phyloP scores from a whole-genome alignment of 202 grass and related monocot genomes.

The Saccharum hybrid region DNA sequence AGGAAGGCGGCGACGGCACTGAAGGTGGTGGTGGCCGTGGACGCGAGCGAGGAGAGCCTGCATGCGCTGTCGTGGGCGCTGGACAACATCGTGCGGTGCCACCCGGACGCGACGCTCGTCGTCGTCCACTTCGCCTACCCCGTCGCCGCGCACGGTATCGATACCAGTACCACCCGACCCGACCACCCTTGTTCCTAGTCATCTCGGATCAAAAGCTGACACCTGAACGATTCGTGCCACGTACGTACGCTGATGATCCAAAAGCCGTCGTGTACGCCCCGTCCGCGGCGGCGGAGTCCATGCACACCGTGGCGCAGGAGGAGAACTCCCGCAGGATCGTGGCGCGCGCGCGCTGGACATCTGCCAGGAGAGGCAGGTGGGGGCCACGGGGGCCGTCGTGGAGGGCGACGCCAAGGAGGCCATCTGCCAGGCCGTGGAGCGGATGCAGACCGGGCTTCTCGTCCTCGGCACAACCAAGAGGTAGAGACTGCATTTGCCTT shows the following conservation, averaged over 20 bases:
- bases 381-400: constrained; percentile 49
- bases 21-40: constrained; percentile 65
- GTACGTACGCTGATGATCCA: not conserved
- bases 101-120: constrained; percentile 42
- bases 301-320: constrained; percentile 52
- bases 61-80: constrained; percentile 73
- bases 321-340: constrained; percentile 58
- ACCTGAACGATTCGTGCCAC: not conserved
- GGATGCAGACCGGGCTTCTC: constrained; percentile 61
- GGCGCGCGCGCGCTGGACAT: constrained; percentile 46
- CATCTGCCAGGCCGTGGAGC: constrained; percentile 63
- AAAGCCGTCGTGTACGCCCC: constrained; percentile 46
- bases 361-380: constrained; percentile 56
- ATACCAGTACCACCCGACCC: not conserved
- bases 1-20: constrained; percentile 4
- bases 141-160: constrained; percentile 59
- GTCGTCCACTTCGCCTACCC: constrained; percentile 73
- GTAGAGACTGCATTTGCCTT: constrained; percentile 26
- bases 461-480: constrained; percentile 69
- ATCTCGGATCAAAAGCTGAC: not conserved
- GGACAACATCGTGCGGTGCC: constrained; percentile 47
- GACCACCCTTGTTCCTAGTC: not conserved
- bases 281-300: constrained; percentile 40
- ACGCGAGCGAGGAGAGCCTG: constrained; percentile 78
- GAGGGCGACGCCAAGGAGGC: constrained; percentile 82